These are phyloP conservation scores for Brassica nigra DNA, from an alignment of 345 rosid species.

Conservation along the genomic window DNA sequence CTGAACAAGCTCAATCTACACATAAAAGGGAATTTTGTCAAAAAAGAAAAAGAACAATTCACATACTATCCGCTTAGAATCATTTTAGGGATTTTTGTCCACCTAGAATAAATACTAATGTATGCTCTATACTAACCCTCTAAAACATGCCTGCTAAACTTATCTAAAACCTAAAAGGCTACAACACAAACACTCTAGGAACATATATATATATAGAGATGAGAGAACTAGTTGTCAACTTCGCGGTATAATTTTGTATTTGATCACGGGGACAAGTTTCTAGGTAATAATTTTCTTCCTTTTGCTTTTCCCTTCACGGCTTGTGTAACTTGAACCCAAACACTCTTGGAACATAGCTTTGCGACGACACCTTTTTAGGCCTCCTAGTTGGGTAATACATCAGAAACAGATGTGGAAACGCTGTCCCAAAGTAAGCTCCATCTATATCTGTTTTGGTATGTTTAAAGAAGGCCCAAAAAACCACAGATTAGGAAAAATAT, in stretches of 20 bases:
- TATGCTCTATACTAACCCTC: not conserved
- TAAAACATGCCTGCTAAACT: not conserved
- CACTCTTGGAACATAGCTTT: not conserved
- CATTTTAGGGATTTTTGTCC: too few species aligned
- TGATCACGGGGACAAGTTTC: not conserved
- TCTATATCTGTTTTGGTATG: not conserved
- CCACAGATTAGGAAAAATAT: not conserved
- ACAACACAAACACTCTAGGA: not conserved
- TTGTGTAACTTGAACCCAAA: not conserved
- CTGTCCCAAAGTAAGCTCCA: not conserved
- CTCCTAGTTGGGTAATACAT: not conserved
- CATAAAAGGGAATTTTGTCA: not conserved
- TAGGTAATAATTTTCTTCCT: not conserved
- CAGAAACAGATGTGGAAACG: not conserved
- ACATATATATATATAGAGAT: not conserved
- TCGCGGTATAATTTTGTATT: not conserved
- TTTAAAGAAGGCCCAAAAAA: not conserved
- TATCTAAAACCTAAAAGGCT: not conserved
- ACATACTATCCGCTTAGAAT: not conserved
- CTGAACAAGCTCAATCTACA: too few species aligned
- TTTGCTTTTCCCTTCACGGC: not conserved
- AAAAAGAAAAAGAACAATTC: too few species aligned
- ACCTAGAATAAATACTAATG: too few species aligned
- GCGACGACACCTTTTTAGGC: not conserved
- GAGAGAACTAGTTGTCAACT: not conserved